Evolutionary conservation across 2,329 filamentous ascomycete genomes (phyloP), one percentile per base, ranked within the genome.

Genomic region (Fusarium concolor): DNA sequence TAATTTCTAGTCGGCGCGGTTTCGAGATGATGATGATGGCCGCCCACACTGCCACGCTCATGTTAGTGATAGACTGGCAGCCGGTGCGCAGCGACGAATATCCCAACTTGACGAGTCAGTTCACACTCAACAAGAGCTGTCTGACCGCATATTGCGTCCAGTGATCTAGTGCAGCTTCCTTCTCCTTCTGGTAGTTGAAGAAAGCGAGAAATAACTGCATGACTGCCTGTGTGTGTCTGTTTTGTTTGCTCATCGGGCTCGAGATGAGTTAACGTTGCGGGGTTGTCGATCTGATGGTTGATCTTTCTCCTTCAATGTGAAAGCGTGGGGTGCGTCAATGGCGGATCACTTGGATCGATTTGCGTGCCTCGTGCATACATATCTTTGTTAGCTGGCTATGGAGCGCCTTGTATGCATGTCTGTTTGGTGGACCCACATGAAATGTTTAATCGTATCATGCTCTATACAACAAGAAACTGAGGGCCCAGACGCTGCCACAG

Each of bases 271-370:
- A 38, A 51, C 56, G 56, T 62, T 72, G 70, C 62, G 70, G 70
- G 70, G 70, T 70, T 49, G 68, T 70, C 70, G 68, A 72, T 73
- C 70, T 57, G 59, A 70, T 62, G 70, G 64, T 45, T 62, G 70
- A 66, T 65, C 58, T 18, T 53, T n/a, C 59, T 68, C 67, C 67
- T 38, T 63, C 44, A 43, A 70, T 38, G 26, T 26, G 26, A 26
- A 52, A 66, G 39, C 66, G 66, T 67, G 66, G 66, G 66, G 66
- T 70, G 66, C 66, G 51, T 70, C 66, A 50, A 49, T 31, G 37
- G 46, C 60, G 41, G 58, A 59, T 67, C 47, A 61, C 54, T 49
- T 56, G 59, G 42, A 63, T 46, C 35, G 26, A 28, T 39, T 45
- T 65, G 49, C 18, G 26, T 44, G 17, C 18, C 28, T 43, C 10